Evolutionary conservation across 306 rosid genomes (phyloP), one percentile per base, ranked within the genome.

Genomic region (Cercis canadensis): DNA sequence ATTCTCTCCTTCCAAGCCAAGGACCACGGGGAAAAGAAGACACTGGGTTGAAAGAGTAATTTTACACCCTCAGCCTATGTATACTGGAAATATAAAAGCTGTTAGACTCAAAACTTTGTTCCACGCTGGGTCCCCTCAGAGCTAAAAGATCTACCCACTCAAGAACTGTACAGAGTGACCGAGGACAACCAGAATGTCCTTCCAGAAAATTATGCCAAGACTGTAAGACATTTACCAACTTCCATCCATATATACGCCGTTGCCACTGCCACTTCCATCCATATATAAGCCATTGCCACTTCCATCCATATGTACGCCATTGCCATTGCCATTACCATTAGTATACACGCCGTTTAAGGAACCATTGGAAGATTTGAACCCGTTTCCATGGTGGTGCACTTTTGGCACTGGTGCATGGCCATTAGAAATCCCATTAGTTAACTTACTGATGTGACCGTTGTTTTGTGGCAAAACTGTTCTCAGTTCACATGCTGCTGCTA

Each of bases 71-170:
- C 75, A 81, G 59, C 85, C 78, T 57, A 80, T 82, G 79, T 82
- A 77, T 81, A 74, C 67, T 45, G 77, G 77, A 73, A 70, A 57
- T 36, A 62, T 55, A 77, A 62, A 89, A 70, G 84, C 82, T 79
- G 87, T 79, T 80, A 81, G 87, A 71, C 88, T 83, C 86, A 90
- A 83, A 87, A 79, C 46, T 57, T 75, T 84, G 79, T 77, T 85
- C 75, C 75, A 55, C 67, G 80, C 81, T 51, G 71, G 61, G 75
- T 37, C 83, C 85, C 77, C 73, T 58, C 62, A 36, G 78, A 75
- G 78, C 84, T 81, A 80, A 54, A 75, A 76, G 83, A 82, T 82
- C 95, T 79, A 88, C 72, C 95, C 87, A 86, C 92, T 86, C 96
- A 81, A 78, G 85, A 65, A 82, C 96, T 91, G 92, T 88, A 91